Evolutionary conservation across 2,329 filamentous ascomycete genomes (phyloP).

Genomic region (Aphanocladium album): DNA sequence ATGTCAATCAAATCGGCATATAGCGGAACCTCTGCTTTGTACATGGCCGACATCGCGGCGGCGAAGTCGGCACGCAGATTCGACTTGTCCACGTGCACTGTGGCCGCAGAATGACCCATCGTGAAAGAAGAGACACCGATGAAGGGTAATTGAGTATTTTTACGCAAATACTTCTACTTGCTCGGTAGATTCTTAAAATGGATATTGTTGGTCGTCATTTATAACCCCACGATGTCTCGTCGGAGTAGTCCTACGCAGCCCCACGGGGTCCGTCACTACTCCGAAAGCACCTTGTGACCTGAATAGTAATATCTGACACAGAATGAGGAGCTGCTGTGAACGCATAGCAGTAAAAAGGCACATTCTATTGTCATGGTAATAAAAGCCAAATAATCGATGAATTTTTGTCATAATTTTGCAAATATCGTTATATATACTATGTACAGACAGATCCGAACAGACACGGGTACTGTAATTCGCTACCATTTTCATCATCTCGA

Average conservation of each 20-base stretch:
- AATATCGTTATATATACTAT: too few relatives aligned
- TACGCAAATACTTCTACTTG: too few relatives aligned
- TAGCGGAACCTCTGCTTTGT: conserved; percentile 29
- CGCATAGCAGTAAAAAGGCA: too few relatives aligned
- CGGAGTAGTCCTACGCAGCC: background rate
- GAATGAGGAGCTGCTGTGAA: too few relatives aligned
- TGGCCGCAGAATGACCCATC: background rate
- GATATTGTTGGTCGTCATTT: background rate
- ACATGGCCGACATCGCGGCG: conserved; percentile 31
- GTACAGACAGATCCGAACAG: too few relatives aligned
- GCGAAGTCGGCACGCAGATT: conserved; percentile 25
- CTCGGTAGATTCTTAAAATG: background rate
- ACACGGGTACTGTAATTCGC: too few relatives aligned
- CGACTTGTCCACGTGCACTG: background rate
- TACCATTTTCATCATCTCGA: too few relatives aligned
- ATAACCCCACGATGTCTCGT: background rate
- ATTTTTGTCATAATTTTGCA: too few relatives aligned
- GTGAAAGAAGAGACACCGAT: background rate
- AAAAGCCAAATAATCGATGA: too few relatives aligned
- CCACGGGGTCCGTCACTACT: background rate
- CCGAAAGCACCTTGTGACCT: background rate
- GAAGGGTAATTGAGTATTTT: too few relatives aligned
- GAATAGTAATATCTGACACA: too few relatives aligned
- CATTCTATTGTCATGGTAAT: too few relatives aligned
- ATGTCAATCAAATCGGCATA: conserved; percentile 29